Evolutionary conservation across 2,329 filamentous ascomycete genomes (phyloP).

Genomic region (Stylonectria norvegica): DNA sequence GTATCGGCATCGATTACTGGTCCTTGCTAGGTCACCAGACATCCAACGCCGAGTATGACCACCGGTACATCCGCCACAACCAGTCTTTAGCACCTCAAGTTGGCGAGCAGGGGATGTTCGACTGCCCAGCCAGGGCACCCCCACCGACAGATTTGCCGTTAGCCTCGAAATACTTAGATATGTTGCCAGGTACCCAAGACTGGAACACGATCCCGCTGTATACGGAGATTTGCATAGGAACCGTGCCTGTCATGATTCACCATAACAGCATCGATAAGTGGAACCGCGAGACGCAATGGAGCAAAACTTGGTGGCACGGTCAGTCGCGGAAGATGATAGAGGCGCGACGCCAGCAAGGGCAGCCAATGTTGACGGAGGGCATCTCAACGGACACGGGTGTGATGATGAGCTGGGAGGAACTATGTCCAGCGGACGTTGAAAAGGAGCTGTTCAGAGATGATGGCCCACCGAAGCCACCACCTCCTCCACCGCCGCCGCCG

Average conservation of each 20-base stretch:
- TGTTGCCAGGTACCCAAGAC: conserved; percentile 7
- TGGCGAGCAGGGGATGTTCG: conserved; percentile 17
- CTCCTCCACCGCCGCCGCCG: background rate
- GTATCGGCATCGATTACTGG: conserved; percentile 29
- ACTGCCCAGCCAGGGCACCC: conserved; percentile 19
- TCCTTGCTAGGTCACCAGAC: conserved; percentile 26
- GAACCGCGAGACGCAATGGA: conserved; percentile 22
- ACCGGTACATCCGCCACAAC: conserved; percentile 22
- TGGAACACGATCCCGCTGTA: conserved; percentile 28
- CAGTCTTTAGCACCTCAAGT: conserved; percentile 19
- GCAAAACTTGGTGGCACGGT: conserved; percentile 25
- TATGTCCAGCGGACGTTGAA: conserved; percentile 25
- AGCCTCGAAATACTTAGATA: conserved; percentile 1
- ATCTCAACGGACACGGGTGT: conserved; percentile 15
- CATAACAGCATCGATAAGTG: conserved; percentile 25
- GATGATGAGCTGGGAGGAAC: conserved; percentile 19
- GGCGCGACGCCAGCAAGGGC: conserved; percentile 7
- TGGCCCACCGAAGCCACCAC: background rate
- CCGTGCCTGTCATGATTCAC: conserved; percentile 29
- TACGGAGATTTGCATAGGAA: conserved; percentile 27
- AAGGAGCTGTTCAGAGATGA: conserved; percentile 25
- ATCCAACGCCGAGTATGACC: conserved; percentile 21
- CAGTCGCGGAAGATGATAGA: conserved; percentile 17
- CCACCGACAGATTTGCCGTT: conserved; percentile 15
- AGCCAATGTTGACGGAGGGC: conserved; percentile 13